Conservation (phyloP, 805 yeast species). For the Metschnikowia gelsemii region DNA sequence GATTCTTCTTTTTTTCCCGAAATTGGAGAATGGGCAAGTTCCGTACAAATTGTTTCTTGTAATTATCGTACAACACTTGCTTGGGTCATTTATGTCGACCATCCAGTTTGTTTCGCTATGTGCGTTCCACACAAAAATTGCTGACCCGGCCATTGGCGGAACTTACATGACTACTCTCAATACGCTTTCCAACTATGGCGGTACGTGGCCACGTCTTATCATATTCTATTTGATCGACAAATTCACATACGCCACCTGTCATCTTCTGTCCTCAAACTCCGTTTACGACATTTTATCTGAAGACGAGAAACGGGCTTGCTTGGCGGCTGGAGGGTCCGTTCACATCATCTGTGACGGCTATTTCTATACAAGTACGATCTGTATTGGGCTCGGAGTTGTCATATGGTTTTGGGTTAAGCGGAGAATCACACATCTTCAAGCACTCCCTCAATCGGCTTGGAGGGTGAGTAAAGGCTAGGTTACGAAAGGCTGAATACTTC, state of each 20-base stretch:
- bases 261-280: conserved; percentile 19
- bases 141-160: conserved; percentile 95
- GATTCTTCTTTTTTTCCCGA: conserved; percentile 72
- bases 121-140: conserved; percentile 92
- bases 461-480: conserved; percentile 40
- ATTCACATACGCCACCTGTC: conserved; percentile 67
- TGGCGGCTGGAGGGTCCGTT: conserved; percentile 55
- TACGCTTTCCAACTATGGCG: conserved; percentile 90
- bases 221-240: conserved; percentile 77
- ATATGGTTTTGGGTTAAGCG: conserved; percentile 68
- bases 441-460: conserved; percentile 76
- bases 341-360: conserved; percentile 71
- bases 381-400: conserved; percentile 63
- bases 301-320: conserved; percentile 50
- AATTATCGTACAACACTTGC: conserved; percentile 77
- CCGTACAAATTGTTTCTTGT: conserved; percentile 57
- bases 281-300: conserved; percentile 22
- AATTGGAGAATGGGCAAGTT: conserved; percentile 39
- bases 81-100: conserved; percentile 90
- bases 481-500: neutral
- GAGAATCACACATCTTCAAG: conserved; percentile 64
- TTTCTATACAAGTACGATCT: conserved; percentile 69
- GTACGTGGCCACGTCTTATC: conserved; percentile 94
- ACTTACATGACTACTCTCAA: conserved; percentile 96
- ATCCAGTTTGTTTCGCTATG: conserved; percentile 92